Evolutionary conservation across 371 early-diverging fungal species (phyloP).

Genomic region (Neoconidiobolus thromboides): DNA sequence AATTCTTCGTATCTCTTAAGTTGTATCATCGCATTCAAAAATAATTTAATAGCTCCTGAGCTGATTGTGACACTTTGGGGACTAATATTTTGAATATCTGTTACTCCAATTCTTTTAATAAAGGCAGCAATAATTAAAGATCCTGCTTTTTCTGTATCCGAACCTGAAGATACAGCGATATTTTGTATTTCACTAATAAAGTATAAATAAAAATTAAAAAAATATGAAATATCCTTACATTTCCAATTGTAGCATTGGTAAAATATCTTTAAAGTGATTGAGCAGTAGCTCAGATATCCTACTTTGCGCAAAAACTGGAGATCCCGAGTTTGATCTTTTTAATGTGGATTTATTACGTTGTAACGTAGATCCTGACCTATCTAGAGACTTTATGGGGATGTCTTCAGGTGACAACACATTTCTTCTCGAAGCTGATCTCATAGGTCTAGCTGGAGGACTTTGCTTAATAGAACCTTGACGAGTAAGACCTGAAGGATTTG

Average conservation of each 20-base stretch:
- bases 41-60: slow-evolving; percentile 2
- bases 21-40: slow-evolving; percentile 2
- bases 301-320: not conserved
- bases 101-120: not conserved
- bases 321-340: not conserved
- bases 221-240: not conserved
- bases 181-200: not conserved
- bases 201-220: not conserved
- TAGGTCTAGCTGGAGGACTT: not conserved
- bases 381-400: slow-evolving; percentile 37
- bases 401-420: slow-evolving; percentile 10
- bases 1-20: not conserved
- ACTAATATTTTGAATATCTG: not conserved
- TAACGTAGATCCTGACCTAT: slow-evolving; percentile 10
- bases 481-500: not conserved
- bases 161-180: not conserved
- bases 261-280: not conserved
- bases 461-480: not conserved
- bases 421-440: not conserved
- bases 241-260: not conserved
- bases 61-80: not conserved
- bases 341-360: slow-evolving; percentile 17
- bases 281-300: not conserved
- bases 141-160: slow-evolving; percentile 1
- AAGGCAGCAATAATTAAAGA: not conserved